Evolutionary conservation across 257 asterid genomes (phyloP), one percentile per base, ranked within the genome.

Genomic region (Echium plantagineum): DNA sequence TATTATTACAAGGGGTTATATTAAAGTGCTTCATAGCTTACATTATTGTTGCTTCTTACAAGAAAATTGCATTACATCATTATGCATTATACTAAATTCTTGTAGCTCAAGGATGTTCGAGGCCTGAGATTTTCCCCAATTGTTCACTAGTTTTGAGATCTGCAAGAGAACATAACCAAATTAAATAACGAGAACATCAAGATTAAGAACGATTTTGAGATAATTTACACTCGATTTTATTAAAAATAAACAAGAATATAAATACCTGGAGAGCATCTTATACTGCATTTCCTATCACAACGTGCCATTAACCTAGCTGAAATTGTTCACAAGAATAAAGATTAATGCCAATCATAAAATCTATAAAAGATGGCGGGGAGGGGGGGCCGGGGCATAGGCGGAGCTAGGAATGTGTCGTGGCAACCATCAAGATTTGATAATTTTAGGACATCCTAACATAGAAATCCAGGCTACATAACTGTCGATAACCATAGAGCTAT

Each of bases 221-320:
- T 15, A 2, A 15, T 52, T 52, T 52, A 24, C 3, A 1, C 13
- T 5, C n/a, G n/a, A 16, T 2, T 52, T 52, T 24, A 24, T 24
- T 1, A 24, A 24, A 20, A 20, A 52, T 17, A 52, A 52, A 52
- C 19, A 52, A 52, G 9, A 16, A 16, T 17, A 13, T 10, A 13
- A 12, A 59, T 76, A 76, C 81, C 83, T 76, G 80, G 75, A 51
- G 81, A 63, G 68, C 85, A 81, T 67, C 46, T 63, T 57, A 81
- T 76, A 48, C 18, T 59, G 80, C 88, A 79, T 69, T 79, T 81
- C 2, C 66, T 47, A 6, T 70, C 69, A 71, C 88, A 81, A 20
- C 85, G 77, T 38, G 2, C 20, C 57, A 2, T 0, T 18, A 63
- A 59, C 62, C 83, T 70, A 31, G 62, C 87, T 83, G 68, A 58